Base-by-base conservation (phyloP, 2,329 filamentous ascomycete genomes). In the Phialemonium atrogriseum region DNA sequence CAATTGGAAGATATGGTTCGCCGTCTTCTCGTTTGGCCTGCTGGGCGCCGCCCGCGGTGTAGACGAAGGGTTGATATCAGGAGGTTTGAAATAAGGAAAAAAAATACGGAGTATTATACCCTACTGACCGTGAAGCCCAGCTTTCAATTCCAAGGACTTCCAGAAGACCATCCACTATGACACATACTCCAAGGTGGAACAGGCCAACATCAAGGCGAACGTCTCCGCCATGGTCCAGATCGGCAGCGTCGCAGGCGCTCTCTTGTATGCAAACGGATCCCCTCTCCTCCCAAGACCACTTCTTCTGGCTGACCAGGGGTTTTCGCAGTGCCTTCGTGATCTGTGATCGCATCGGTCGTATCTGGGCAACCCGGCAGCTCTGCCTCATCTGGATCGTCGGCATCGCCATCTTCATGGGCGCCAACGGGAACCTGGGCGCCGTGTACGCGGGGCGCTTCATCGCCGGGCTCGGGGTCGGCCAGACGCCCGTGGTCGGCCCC, bases 161-260 rank as follows among this genome's bases (percentile, higher is more conserved):
- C 68, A 78, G 43, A 42, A 52, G 1, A 64, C 64, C 20, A 80
- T 84, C 49, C 47, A 73, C 42, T 73, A 77, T 39, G 56, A 62
- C 5, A 59, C 63, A 2, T 76, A 77, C 46, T 60, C 55, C 27
- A 45, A 55, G 0, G 59, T 66, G 4, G 65, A 73, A 27, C 62
- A 70, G 48, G 77, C 80, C 38, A 77, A 83, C 51, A 77, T 80
- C 58, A 77, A 82, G 56, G 77, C 71, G 44, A 88, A 88, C 53
- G 80, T 88, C 34, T 80, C 81, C 2, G 73, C 80, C 28, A 88
- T 88, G 83, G 83, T 88, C 0, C 83, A 87, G 55, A 75, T 87
- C 46, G 83, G 83, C 15, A 82, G 74, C 15, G 80, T 88, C 18
- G 76, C 64, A 4, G 83, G 83, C 3, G 44, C 49, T n/a, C 34